Percentiles rank a stretch among this genome's conserved stretches.
phyloP scores from a whole-genome alignment of 2,329 filamentous ascomycete species.

The Colletotrichum noveboracense region DNA sequence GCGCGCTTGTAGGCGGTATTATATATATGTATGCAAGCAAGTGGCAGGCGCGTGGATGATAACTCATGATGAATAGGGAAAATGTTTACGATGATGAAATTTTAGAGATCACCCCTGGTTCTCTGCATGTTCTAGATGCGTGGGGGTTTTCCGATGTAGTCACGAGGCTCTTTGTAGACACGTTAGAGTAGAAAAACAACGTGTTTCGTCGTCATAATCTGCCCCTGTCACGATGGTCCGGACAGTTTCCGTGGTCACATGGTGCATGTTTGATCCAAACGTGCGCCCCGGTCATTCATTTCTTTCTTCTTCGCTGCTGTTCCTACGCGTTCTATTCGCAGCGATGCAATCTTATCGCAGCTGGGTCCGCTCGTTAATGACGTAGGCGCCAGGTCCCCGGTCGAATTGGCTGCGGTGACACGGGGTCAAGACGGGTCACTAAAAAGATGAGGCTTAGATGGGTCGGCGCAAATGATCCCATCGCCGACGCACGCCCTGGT shows the following conservation, averaged over 20 bases:
- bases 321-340: neutral
- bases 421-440: neutral
- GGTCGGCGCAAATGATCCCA: neutral
- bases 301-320: neutral
- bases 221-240: neutral
- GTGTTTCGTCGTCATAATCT: constrained; percentile 1
- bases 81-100: neutral
- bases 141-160: neutral
- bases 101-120: neutral
- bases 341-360: neutral
- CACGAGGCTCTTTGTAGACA: neutral
- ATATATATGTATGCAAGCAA: neutral
- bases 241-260: neutral
- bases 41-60: neutral
- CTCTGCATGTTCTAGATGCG: neutral
- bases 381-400: neutral
- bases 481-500: neutral
- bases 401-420: neutral
- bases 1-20: constrained; percentile 34
- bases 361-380: neutral
- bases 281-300: neutral
- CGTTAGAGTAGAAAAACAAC: neutral
- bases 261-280: neutral
- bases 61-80: neutral
- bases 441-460: neutral